These are phyloP conservation scores for Ligustrum vulgare DNA, from an alignment of 257 asterid species.

Conservation along the genomic window DNA sequence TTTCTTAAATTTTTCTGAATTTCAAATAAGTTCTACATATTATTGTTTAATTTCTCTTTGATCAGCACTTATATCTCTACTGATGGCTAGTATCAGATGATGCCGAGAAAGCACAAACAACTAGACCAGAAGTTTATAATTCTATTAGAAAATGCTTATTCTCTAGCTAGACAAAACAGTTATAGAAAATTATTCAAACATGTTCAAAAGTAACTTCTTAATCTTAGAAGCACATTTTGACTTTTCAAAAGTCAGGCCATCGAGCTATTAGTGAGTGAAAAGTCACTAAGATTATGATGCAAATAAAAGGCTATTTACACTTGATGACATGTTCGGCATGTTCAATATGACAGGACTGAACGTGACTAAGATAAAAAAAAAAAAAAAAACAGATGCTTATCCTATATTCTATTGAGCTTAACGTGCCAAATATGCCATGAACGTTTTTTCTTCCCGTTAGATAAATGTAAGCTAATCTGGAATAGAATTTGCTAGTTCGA, in stretches of 20 bases:
- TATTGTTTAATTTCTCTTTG: neutral
- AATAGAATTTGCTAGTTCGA: neutral
- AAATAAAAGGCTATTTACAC: neutral
- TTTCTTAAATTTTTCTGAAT: neutral
- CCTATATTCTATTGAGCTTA: neutral
- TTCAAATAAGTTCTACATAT: neutral
- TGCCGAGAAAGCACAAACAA: neutral
- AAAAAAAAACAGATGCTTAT: neutral
- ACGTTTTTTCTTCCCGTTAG: neutral
- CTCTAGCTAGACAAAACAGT: no score
- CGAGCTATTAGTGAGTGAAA: no score
- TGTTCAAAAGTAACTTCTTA: no score
- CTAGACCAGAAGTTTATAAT: neutral
- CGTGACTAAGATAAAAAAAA: neutral
- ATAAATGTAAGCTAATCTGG: neutral
- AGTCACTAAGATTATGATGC: no score
- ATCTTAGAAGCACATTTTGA: no score
- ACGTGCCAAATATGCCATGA: neutral
- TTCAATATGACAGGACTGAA: neutral
- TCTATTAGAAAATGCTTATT: no score
- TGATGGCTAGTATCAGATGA: neutral
- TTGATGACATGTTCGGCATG: neutral
- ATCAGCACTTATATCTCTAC: neutral
- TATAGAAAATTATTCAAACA: no score
- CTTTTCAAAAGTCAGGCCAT: no score